Evolutionary conservation across 495 filamentous ascomycete species (phyloP).

Genomic region (Aspergillus affinis): DNA sequence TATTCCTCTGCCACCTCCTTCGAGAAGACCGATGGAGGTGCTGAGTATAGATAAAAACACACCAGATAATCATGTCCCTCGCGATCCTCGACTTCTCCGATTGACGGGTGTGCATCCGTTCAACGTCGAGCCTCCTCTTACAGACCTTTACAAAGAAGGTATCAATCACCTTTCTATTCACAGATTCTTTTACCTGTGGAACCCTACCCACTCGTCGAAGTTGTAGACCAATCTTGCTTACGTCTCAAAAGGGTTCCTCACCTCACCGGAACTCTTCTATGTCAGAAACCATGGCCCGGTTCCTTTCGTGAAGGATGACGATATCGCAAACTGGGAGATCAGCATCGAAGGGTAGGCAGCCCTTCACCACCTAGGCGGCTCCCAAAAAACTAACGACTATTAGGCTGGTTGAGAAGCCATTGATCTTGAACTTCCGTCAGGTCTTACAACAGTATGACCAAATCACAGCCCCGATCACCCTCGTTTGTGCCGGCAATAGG

Average conservation of each 20-base stretch:
- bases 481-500: conserved; percentile 92
- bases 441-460: conserved; percentile 77
- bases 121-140: conserved; percentile 88
- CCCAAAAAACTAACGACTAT: not conserved
- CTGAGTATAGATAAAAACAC: conserved; percentile 77
- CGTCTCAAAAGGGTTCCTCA: conserved; percentile 65
- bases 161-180: conserved; percentile 9
- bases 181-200: not conserved
- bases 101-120: conserved; percentile 92
- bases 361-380: not conserved
- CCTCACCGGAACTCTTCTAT: conserved; percentile 89
- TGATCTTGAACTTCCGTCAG: conserved; percentile 72
- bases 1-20: conserved; percentile 72
- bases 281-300: conserved; percentile 95
- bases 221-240: not conserved
- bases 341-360: conserved; percentile 68
- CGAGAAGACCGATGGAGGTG: conserved; percentile 58
- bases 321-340: conserved; percentile 80
- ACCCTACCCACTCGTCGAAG: not conserved
- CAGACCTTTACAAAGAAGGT: conserved; percentile 76
- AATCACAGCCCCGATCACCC: conserved; percentile 81
- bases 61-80: conserved; percentile 80
- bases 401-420: conserved; percentile 71
- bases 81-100: conserved; percentile 83
- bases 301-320: conserved; percentile 69